These are phyloP conservation scores for Harrya chromipes DNA, from an alignment of 768 basidiomycete genomes.

Conservation along the genomic window DNA sequence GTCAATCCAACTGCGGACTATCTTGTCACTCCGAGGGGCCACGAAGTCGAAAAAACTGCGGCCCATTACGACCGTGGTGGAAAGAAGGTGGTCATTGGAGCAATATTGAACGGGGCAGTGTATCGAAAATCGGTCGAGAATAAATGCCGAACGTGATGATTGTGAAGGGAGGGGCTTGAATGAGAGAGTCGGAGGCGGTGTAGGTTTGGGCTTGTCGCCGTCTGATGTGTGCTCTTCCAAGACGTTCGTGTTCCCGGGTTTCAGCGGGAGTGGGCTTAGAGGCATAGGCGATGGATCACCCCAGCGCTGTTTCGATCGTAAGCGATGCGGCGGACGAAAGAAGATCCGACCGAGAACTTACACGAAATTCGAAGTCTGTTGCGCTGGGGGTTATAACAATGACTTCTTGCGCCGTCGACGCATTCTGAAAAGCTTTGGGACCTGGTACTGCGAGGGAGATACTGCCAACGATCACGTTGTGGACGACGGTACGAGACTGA, in stretches of 20 bases:
- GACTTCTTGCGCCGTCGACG: constrained; percentile 81
- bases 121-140: constrained; percentile 73
- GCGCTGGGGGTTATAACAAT: constrained; percentile 64
- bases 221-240: constrained; percentile 8
- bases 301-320: constrained; percentile 50
- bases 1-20: constrained; percentile 72
- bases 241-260: constrained; percentile 16
- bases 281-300: constrained; percentile 65
- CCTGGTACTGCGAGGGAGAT: constrained; percentile 76
- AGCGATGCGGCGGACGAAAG: constrained; percentile 3
- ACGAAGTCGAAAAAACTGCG: constrained; percentile 80
- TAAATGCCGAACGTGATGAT: constrained; percentile 74
- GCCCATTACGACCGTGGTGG: constrained; percentile 55
- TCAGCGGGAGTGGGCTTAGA: constrained; percentile 41
- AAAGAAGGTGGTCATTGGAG: constrained; percentile 67
- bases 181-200: constrained; percentile 34
- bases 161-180: constrained; percentile 67
- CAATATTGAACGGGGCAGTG: constrained; percentile 67
- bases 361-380: constrained; percentile 51
- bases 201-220: constrained; percentile 2
- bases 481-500: constrained; percentile 63
- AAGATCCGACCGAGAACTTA: constrained; percentile 28
- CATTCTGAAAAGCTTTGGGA: constrained; percentile 73
- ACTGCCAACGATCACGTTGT: constrained; percentile 72
- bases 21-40: constrained; percentile 54